These are phyloP conservation scores for Scutellaria galericulata DNA, from an alignment of 257 asterid genomes.

Conservation along the genomic window DNA sequence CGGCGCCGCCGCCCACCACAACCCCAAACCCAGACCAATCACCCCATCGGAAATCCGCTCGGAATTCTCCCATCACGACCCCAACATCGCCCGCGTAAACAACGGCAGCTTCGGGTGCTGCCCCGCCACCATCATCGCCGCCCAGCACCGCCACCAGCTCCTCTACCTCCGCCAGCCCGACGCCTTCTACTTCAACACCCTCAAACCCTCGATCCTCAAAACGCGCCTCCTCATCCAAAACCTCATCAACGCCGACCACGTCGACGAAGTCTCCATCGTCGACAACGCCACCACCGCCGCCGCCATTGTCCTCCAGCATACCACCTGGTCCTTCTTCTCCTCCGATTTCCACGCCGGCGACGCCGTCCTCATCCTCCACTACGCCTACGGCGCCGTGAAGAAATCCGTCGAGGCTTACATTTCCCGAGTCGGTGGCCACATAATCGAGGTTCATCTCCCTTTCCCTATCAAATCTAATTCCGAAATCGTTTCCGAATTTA, in stretches of 20 bases:
- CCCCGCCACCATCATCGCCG: conserved; percentile 73
- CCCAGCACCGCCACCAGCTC: conserved; percentile 77
- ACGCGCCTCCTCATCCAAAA: conserved; percentile 59
- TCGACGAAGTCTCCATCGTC: conserved; percentile 78
- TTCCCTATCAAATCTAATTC: conserved; percentile 64
- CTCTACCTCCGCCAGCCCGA: conserved; percentile 83
- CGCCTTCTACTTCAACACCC: conserved; percentile 62
- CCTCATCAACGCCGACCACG: conserved; percentile 75
- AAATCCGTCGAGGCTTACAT: conserved; percentile 79
- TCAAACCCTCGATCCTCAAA: conserved; percentile 63
- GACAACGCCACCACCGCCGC: conserved; percentile 96
- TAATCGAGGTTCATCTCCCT: conserved; percentile 81
- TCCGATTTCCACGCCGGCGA: conserved; percentile 59
- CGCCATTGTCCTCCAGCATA: conserved; percentile 75
- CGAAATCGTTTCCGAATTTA: conserved; percentile 64
- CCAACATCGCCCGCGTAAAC: conserved; percentile 70
- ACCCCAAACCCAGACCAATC: conserved; percentile 26
- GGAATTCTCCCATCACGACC: conserved; percentile 86
- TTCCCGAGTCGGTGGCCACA: conserved; percentile 80
- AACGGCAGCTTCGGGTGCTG: conserved; percentile 95
- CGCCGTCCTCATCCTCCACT: conserved; percentile 72
- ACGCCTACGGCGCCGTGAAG: conserved; percentile 85
- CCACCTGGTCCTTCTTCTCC: conserved; percentile 65
- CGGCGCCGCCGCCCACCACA: conserved; percentile 25
- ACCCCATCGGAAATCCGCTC: conserved; percentile 51